phyloP scores from a whole-genome alignment of 352 stramenopile genomes.

The Phytophthora pinifolia region DNA sequence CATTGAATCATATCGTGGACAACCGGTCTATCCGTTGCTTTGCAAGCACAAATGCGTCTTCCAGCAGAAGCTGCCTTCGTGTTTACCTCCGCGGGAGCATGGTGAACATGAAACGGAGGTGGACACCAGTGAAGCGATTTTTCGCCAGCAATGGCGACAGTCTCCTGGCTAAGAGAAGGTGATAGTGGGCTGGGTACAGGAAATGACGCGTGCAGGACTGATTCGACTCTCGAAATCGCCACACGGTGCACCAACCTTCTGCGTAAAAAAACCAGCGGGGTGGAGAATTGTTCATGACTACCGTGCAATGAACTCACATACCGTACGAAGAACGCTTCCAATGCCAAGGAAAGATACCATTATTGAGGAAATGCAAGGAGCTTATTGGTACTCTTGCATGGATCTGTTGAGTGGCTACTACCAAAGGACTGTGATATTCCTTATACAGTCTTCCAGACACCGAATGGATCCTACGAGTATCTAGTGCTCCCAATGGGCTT shows the following conservation, averaged over 20 bases:
- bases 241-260: constrained; percentile 20
- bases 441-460: constrained; percentile 13
- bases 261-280: neutral
- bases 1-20: constrained; percentile 3
- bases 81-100: constrained; percentile 2
- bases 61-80: constrained; percentile 1
- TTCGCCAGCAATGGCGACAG: constrained; percentile 1
- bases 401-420: too few species aligned
- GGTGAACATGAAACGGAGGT: constrained; percentile 9
- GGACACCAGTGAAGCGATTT: constrained; percentile 7
- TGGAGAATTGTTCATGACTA: too few species aligned
- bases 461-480: constrained; percentile 18
- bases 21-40: constrained; percentile 9
- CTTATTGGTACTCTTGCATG: too few species aligned
- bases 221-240: constrained; percentile 17
- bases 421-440: constrained; percentile 11
- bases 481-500: constrained; percentile 19
- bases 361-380: too few species aligned
- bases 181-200: constrained; percentile 6
- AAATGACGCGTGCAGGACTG: neutral
- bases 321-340: too few species aligned
- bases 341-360: too few species aligned
- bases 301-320: too few species aligned
- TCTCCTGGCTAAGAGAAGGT: constrained; percentile 17
- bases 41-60: constrained; percentile 5